Evolutionary conservation across 2,329 filamentous ascomycete genomes (phyloP).

Genomic region (Pseudogymnoascus sp.): DNA sequence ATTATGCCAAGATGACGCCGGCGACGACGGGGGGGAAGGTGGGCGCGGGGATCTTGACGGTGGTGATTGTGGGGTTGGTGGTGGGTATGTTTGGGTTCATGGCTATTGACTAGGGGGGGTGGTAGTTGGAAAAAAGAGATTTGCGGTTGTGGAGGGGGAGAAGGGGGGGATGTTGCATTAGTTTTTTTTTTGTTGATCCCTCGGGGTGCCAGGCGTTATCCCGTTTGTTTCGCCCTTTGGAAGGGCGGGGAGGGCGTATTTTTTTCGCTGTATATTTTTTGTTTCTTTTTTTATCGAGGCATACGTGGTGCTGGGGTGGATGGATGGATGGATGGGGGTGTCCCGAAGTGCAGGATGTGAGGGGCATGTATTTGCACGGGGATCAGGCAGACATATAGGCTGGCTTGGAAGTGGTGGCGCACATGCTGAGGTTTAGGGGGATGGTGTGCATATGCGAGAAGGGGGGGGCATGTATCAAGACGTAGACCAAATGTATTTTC

Average conservation of each 20-base stretch:
- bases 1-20: conserved; percentile 12
- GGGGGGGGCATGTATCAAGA: background rate
- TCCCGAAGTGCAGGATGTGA: background rate
- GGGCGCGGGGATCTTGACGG: conserved; percentile 37
- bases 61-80: conserved; percentile 18
- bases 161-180: background rate
- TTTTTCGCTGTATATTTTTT: background rate
- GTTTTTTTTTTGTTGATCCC: background rate
- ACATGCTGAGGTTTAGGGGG: background rate
- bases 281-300: background rate
- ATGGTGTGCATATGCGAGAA: background rate
- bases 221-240: background rate
- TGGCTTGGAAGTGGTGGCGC: background rate
- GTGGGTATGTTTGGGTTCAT: background rate
- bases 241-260: background rate
- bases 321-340: background rate
- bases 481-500: conserved; percentile 1
- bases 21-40: conserved; percentile 34
- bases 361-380: background rate
- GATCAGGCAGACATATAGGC: background rate
- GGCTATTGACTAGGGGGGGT: background rate
- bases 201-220: conserved; percentile 1
- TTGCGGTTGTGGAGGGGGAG: background rate
- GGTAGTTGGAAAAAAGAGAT: background rate
- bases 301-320: background rate